Evolutionary conservation across 768 basidiomycete species (phyloP).

Genomic region (Cyclocybe cylindracea): DNA sequence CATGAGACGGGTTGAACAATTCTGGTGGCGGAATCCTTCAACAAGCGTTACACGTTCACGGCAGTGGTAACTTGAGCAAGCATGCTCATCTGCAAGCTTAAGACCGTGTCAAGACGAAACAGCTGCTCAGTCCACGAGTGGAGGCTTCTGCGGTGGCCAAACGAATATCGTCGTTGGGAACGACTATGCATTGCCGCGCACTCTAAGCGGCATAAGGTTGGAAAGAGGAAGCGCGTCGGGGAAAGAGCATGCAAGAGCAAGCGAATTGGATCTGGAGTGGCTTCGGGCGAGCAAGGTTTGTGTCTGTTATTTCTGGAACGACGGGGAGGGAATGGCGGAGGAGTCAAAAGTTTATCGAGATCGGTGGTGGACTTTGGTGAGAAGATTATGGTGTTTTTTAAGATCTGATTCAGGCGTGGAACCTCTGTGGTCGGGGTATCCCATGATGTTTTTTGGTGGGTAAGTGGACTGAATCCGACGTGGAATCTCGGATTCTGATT

Average conservation of each 20-base stretch:
- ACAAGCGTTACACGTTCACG: not conserved
- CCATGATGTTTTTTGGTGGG: slow-evolving; percentile 11
- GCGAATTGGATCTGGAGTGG: slow-evolving; percentile 12
- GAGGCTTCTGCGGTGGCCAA: no score
- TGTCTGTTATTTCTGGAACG: slow-evolving; percentile 23
- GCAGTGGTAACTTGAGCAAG: not conserved
- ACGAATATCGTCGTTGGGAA: no score
- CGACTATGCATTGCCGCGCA: not conserved
- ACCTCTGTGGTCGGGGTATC: slow-evolving; percentile 6
- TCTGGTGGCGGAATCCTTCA: not conserved
- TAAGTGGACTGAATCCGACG: slow-evolving; percentile 13
- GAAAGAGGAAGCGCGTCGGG: slow-evolving; percentile 4
- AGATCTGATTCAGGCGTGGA: slow-evolving; percentile 15
- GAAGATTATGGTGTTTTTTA: slow-evolving; percentile 16
- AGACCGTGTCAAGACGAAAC: no score
- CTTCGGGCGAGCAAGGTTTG: slow-evolving; percentile 16
- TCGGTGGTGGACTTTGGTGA: slow-evolving; percentile 11
- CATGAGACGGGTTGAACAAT: slow-evolving; percentile 5
- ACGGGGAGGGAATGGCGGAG: slow-evolving; percentile 10
- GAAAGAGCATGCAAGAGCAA: slow-evolving; percentile 4
- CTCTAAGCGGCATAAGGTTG: not conserved
- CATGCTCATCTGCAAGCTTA: no score
- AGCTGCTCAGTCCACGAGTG: no score
- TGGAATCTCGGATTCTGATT: slow-evolving; percentile 29
- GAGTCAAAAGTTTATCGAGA: slow-evolving; percentile 33